Conservation (phyloP, 768 basidiomycete genomes). For the Russula sp. region DNA sequence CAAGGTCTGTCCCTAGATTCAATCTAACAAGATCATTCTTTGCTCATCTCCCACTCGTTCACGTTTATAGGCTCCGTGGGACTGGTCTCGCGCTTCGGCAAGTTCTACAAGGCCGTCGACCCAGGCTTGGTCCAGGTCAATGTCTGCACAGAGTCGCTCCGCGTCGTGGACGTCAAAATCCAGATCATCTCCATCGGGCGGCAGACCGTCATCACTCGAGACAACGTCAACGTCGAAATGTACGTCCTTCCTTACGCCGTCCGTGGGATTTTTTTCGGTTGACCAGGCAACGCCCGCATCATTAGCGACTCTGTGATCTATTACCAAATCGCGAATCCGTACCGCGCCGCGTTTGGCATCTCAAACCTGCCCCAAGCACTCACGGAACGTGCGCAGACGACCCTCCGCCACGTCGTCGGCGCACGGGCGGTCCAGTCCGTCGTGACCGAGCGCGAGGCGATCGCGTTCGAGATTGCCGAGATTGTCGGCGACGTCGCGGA, state of each 20-base stretch:
- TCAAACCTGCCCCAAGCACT: constrained; percentile 81
- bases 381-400: constrained; percentile 85
- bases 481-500: constrained; percentile 89
- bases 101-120: constrained; percentile 95
- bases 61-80: constrained; percentile 70
- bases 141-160: constrained; percentile 86
- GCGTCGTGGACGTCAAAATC: constrained; percentile 90
- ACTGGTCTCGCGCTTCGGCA: constrained; percentile 86
- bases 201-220: constrained; percentile 88
- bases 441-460: constrained; percentile 94
- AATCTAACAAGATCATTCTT: not conserved
- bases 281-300: constrained; percentile 8
- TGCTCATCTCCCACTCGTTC: constrained; percentile 22
- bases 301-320: constrained; percentile 86
- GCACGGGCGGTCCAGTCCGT: constrained; percentile 92
- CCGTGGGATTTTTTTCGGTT: constrained; percentile 5
- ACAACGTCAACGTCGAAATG: constrained; percentile 96
- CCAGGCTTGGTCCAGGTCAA: constrained; percentile 90
- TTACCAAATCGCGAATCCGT: constrained; percentile 85
- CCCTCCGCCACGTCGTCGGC: constrained; percentile 94
- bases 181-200: constrained; percentile 85
- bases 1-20: constrained; percentile 49
- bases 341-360: constrained; percentile 93
- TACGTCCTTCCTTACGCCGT: constrained; percentile 33
- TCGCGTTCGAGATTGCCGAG: constrained; percentile 94